phyloP scores from a whole-genome alignment of 1,284 basidiomycete genomes.

The Cutaneotrichosporon cyanovorans region DNA sequence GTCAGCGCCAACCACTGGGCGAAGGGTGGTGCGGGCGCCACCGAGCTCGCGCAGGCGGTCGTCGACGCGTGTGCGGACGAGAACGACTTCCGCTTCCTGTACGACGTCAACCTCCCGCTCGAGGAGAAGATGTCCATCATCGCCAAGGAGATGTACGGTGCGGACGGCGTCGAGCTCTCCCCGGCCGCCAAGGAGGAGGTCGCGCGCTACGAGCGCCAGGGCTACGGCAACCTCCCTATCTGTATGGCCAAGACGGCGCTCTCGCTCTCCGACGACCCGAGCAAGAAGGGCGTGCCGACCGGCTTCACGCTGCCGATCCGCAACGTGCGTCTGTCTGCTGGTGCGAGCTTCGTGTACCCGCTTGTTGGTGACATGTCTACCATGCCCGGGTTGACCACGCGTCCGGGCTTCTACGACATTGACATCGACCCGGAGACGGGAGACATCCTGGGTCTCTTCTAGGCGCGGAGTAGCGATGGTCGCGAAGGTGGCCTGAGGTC shows the following conservation, averaged over 20 bases:
- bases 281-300: slow-evolving; percentile 77
- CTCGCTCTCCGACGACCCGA: slow-evolving; percentile 91
- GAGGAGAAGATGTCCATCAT: slow-evolving; percentile 82
- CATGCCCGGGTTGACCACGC: slow-evolving; percentile 92
- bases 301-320: slow-evolving; percentile 92
- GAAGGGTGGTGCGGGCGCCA: slow-evolving; percentile 79
- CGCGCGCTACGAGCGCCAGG: slow-evolving; percentile 81
- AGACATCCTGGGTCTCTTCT: slow-evolving; percentile 46
- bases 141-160: slow-evolving; percentile 83
- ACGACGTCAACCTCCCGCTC: slow-evolving; percentile 74
- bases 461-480: too few species aligned
- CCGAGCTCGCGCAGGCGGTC: slow-evolving; percentile 78
- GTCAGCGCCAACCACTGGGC: slow-evolving; percentile 97
- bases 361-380: slow-evolving; percentile 92
- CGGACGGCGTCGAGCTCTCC: slow-evolving; percentile 76
- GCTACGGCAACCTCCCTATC: slow-evolving; percentile 51
- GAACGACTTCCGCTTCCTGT: slow-evolving; percentile 81
- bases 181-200: slow-evolving; percentile 78
- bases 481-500: too few species aligned
- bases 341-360: slow-evolving; percentile 93
- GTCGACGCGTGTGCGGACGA: slow-evolving; percentile 74
- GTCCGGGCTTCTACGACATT: slow-evolving; percentile 61
- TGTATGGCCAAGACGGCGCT: slow-evolving; percentile 99
- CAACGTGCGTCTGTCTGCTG: slow-evolving; percentile 79
- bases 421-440: slow-evolving; percentile 45